Percentiles rank a stretch among this genome's conserved stretches.
Conservation (phyloP, 202 grass and related monocot genomes). For the Dendrocalamus latiflorus region DNA sequence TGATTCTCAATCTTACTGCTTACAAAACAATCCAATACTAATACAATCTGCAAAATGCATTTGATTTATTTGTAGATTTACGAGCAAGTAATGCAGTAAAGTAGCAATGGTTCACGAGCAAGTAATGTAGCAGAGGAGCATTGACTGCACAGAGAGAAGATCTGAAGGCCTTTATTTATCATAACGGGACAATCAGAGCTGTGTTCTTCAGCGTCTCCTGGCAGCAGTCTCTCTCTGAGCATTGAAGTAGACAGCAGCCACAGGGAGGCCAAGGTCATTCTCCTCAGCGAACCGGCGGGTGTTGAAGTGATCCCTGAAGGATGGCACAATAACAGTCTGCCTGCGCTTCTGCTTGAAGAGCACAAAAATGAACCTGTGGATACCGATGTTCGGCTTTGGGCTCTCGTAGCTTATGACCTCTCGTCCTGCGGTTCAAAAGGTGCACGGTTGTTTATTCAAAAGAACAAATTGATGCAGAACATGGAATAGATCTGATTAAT, state of each 20-base stretch:
- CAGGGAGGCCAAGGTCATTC: slow-evolving; percentile 69
- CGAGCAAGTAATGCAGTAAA: neutral
- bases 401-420: slow-evolving; percentile 75
- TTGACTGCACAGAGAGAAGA: neutral
- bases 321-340: slow-evolving; percentile 40
- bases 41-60: slow-evolving; percentile 36
- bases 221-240: slow-evolving; percentile 82
- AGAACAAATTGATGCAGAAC: slow-evolving; percentile 1
- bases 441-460: neutral
- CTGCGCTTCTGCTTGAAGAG: slow-evolving; percentile 78
- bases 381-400: slow-evolving; percentile 77
- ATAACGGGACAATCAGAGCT: neutral
- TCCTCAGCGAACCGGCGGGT: slow-evolving; percentile 71
- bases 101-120: neutral
- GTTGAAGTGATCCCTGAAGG: slow-evolving; percentile 58
- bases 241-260: slow-evolving; percentile 89
- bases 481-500: neutral
- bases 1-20: neutral
- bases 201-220: slow-evolving; percentile 49
- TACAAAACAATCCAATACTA: slow-evolving; percentile 3
- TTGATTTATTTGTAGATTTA: slow-evolving; percentile 35
- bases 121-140: neutral
- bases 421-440: slow-evolving; percentile 37
- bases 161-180: slow-evolving; percentile 7
- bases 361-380: slow-evolving; percentile 93